Base-by-base conservation (phyloP, 352 stramenopile species). In the Globisporangium sylvaticum region DNA sequence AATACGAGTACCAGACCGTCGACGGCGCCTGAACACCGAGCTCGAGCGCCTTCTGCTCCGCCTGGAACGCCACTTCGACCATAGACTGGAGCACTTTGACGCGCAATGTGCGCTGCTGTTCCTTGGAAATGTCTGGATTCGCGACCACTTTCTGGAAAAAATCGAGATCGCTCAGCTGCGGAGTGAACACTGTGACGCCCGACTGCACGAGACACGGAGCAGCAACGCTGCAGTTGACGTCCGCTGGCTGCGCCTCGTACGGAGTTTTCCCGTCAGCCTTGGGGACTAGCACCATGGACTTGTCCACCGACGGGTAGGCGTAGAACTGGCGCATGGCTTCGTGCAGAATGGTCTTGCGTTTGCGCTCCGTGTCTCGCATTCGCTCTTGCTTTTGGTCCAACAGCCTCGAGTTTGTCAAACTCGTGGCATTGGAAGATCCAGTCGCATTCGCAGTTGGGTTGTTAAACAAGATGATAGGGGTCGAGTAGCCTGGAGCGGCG, bases 121-220 rank as follows among this genome's bases (percentile, higher is more conserved):
- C 48, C 42, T 58, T 12, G 0, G 64, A 37, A 9, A 64, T 39
- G 3, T 44, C 12, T 4, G 70, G 14, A 2, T 54, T 72, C n/a
- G 69, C 29, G 27, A 67, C 68, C 44, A 84, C 64, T 5, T 46
- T 57, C 22, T 65, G 15, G 22, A 83, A 77, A 44, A 84, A 52
- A 5, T 54, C 39, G 14, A 77, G 15, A 2, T 62, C 65, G 52
- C 48, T 34, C 42, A 92, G 59, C 12, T 70, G 62, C 0, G 83
- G 83, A 1, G 83, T 89, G 61, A 81, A 90, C 60, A 92, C 78
- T 0, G 83, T 92, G 27, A 92, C 78, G 27, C 80, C 71, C 14
- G 83, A 92, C 22, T 78, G 76, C 9, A 79, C 65, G 8, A 80
- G 46, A 57, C 79, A 88, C 27, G 68, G 70, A 12, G 24, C 29